A percentile compares a stretch with the other conserved stretches of the same genome.
Evolutionary conservation across 1,139 yeast genomes (phyloP).

Genomic region (Magnusiomyces suaveolens): DNA sequence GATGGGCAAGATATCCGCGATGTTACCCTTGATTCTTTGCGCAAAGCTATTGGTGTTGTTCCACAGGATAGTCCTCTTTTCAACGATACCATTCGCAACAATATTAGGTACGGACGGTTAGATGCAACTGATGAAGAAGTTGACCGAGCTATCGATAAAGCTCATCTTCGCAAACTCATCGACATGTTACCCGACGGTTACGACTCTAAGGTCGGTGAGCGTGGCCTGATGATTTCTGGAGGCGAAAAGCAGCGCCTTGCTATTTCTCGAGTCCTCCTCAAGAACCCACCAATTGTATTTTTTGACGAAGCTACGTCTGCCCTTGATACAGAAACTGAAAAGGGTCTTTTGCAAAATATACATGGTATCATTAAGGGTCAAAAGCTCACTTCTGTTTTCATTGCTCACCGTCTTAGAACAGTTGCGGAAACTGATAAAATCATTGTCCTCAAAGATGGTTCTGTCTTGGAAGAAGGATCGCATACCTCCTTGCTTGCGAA

Average conservation of each 20-base stretch:
- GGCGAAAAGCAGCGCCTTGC: constrained; percentile 97
- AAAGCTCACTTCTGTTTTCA: constrained; percentile 68
- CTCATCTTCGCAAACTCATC: constrained; percentile 57
- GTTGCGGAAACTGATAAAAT: constrained; percentile 92
- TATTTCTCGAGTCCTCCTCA: constrained; percentile 75
- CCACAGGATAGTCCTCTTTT: constrained; percentile 97
- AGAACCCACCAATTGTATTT: constrained; percentile 80
- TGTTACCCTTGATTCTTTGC: constrained; percentile 64
- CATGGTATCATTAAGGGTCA: constrained; percentile 49
- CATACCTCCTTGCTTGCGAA: constrained; percentile 52
- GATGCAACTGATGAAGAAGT: constrained; percentile 70
- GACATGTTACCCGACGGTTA: constrained; percentile 72
- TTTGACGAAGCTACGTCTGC: constrained; percentile 98
- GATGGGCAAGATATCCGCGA: constrained; percentile 85
- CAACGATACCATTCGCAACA: constrained; percentile 81
- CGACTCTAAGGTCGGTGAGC: constrained; percentile 88
- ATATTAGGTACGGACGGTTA: constrained; percentile 77
- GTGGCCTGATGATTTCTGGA: constrained; percentile 97
- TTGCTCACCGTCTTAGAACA: constrained; percentile 89
- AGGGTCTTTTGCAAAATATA: constrained; percentile 64
- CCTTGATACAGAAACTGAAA: constrained; percentile 92
- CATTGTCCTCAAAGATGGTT: constrained; percentile 71
- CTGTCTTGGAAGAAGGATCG: constrained; percentile 78
- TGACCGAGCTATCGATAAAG: constrained; percentile 49
- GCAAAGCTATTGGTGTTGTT: constrained; percentile 76